Percentiles rank a stretch among this genome's conserved stretches.
Evolutionary conservation across 2,329 filamentous ascomycete species (phyloP).

Genomic region (Davidsoniella virescens): DNA sequence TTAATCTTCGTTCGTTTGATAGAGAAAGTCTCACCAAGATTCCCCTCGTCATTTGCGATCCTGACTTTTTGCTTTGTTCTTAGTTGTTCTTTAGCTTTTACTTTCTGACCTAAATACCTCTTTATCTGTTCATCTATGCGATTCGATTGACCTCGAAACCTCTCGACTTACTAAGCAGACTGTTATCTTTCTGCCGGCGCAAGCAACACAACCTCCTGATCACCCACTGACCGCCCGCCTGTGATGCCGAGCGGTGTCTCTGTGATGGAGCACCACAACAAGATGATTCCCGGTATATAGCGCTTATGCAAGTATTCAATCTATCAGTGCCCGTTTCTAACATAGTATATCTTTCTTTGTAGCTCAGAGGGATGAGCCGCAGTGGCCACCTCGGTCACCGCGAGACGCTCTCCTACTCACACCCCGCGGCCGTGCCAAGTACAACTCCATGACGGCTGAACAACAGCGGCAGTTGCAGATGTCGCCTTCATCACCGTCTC

Average conservation of each 20-base stretch:
- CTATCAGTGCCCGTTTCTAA: background rate
- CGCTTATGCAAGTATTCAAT: conserved; percentile 15
- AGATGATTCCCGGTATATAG: conserved; percentile 11
- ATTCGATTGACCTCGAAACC: too few species aligned
- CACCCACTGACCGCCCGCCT: background rate
- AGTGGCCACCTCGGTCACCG: conserved; percentile 53
- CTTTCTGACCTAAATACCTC: too few species aligned
- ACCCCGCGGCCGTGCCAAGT: conserved; percentile 62
- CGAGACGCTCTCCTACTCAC: conserved; percentile 49
- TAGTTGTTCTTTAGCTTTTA: too few species aligned
- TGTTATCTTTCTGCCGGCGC: background rate
- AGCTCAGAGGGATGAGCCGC: conserved; percentile 24
- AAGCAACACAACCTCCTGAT: background rate
- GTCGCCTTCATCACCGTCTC: conserved; percentile 52
- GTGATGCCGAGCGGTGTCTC: conserved; percentile 10
- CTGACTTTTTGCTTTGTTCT: too few species aligned
- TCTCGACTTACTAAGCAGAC: too few species aligned
- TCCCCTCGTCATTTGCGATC: too few species aligned
- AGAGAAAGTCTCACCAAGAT: too few species aligned
- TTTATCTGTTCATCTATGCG: too few species aligned
- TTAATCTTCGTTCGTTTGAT: too few species aligned
- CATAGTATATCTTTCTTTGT: conserved; percentile 16
- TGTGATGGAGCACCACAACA: conserved; percentile 12
- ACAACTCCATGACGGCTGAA: conserved; percentile 22
- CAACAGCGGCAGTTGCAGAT: conserved; percentile 40